phyloP scores from a whole-genome alignment of 2,329 filamentous ascomycete species.

The Colletotrichum tanaceti region DNA sequence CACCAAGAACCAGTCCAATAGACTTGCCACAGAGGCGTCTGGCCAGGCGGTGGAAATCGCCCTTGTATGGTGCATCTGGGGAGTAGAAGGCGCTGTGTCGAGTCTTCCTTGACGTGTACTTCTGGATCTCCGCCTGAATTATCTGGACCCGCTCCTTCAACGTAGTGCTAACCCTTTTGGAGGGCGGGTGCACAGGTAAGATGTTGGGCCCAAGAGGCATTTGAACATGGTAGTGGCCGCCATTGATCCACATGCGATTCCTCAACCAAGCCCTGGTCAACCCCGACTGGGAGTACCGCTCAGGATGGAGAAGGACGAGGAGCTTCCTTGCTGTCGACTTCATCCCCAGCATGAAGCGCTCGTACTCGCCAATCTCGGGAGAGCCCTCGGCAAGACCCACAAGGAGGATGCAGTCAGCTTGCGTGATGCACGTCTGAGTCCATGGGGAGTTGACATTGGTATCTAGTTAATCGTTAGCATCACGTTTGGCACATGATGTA shows the following conservation, averaged over 20 bases:
- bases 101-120: constrained; percentile 95
- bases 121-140: constrained; percentile 95
- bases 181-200: constrained; percentile 79
- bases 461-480: constrained; percentile 65
- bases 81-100: constrained; percentile 90
- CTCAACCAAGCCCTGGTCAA: constrained; percentile 89
- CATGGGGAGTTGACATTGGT: constrained; percentile 97
- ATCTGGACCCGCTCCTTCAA: constrained; percentile 95
- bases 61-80: constrained; percentile 91
- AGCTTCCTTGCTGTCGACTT: constrained; percentile 97
- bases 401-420: constrained; percentile 94
- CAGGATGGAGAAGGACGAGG: constrained; percentile 87
- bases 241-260: constrained; percentile 97
- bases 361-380: constrained; percentile 92
- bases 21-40: constrained; percentile 92
- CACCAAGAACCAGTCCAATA: constrained; percentile 92
- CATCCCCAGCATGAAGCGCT: constrained; percentile 94
- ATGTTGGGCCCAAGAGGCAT: constrained; percentile 86
- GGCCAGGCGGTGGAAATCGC: constrained; percentile 94
- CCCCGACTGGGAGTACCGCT: constrained; percentile 87
- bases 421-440: constrained; percentile 97
- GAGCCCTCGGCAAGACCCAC: constrained; percentile 92
- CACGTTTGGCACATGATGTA: neutral
- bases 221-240: constrained; percentile 96
- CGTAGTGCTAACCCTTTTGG: constrained; percentile 83